A percentile compares a stretch with the other conserved stretches of the same genome.
Conservation (phyloP, 345 rosid species). For the Noccaea caerulescens region DNA sequence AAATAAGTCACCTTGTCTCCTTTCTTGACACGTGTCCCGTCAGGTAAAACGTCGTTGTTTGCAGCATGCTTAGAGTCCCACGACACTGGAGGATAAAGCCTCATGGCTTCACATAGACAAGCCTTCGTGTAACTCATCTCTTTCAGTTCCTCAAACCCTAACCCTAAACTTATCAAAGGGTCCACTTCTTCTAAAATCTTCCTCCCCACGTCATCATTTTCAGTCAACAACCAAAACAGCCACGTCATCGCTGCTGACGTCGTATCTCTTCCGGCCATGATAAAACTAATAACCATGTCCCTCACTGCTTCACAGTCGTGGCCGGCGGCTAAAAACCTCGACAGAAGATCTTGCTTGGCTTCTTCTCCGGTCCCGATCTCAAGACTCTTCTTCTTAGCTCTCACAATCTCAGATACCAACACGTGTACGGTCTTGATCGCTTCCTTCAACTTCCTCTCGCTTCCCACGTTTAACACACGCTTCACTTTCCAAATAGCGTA, state of each 20-base stretch:
- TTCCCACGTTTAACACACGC: constrained; percentile 63
- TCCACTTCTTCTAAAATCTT: constrained; percentile 47
- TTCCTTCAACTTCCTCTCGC: constrained; percentile 60
- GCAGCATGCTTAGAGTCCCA: constrained; percentile 69
- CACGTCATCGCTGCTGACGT: constrained; percentile 69
- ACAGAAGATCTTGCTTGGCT: constrained; percentile 58
- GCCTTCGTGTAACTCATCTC: constrained; percentile 58
- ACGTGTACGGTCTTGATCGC: constrained; percentile 50
- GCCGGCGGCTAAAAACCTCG: constrained; percentile 64
- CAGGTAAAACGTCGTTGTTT: constrained; percentile 58
- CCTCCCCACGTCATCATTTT: constrained; percentile 42
- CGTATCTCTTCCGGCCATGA: constrained; percentile 73
- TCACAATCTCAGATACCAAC: constrained; percentile 59
- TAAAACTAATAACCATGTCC: constrained; percentile 72
- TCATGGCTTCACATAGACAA: constrained; percentile 64
- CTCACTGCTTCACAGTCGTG: constrained; percentile 53
- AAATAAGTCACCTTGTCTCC: constrained; percentile 63
- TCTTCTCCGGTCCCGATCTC: constrained; percentile 32
- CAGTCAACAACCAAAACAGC: constrained; percentile 65
- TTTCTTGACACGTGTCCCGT: constrained; percentile 55
- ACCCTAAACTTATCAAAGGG: constrained; percentile 44
- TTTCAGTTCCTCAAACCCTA: constrained; percentile 48
- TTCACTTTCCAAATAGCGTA: constrained; percentile 66
- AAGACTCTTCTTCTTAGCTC: constrained; percentile 47
- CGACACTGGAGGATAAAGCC: constrained; percentile 74